phyloP scores from a whole-genome alignment of 2,329 filamentous ascomycete species.

The Fusarium neocosmosporiellum region DNA sequence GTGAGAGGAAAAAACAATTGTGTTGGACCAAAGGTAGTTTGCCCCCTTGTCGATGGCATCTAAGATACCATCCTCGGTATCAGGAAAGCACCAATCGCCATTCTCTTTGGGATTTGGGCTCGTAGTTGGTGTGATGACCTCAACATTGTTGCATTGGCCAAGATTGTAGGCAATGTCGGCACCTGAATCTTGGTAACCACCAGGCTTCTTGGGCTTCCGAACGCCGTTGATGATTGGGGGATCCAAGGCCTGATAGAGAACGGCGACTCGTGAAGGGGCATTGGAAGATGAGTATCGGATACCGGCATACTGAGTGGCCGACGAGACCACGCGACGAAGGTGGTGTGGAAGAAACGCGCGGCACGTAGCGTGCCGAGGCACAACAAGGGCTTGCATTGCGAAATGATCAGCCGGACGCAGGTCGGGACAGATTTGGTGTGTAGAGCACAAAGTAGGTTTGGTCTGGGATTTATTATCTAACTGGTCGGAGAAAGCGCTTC shows the following conservation, averaged over 20 bases:
- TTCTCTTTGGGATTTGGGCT: not conserved
- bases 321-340: not conserved
- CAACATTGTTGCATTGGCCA: not conserved
- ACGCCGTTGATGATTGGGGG: not conserved
- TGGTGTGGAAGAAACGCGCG: not conserved
- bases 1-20: constrained; percentile 3
- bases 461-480: not conserved
- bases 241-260: not conserved
- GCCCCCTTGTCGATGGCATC: not conserved
- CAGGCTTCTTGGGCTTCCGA: not conserved
- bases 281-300: not conserved
- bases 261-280: not conserved
- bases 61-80: constrained; percentile 5
- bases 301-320: not conserved
- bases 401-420: not conserved
- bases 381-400: not conserved
- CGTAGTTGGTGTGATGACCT: not conserved
- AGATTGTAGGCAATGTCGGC: constrained; percentile 5
- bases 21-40: constrained; percentile 2
- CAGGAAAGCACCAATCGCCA: constrained; percentile 3
- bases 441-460: not conserved
- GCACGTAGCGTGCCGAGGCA: not conserved
- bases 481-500: not conserved
- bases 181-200: constrained; percentile 8
- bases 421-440: not conserved